Conservation (phyloP, 805 yeast genomes). For the Blastobotrys mokoenaii region DNA sequence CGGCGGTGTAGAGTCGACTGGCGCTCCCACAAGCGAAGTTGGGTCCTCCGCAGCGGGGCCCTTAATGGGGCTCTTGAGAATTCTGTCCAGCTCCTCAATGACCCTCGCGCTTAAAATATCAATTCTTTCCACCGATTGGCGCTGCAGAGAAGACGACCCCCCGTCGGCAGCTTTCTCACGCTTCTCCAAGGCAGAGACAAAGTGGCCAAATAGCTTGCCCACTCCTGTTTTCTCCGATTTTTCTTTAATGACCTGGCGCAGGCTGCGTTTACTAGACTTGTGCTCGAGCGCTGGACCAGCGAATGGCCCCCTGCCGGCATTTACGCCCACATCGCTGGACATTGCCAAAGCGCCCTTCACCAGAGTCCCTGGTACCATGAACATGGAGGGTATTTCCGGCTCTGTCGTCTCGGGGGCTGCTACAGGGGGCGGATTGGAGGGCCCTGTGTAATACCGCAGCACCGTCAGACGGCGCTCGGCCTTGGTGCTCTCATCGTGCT, state of each 20-base stretch:
- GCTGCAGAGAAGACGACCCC: background rate
- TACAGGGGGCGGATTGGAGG: background rate
- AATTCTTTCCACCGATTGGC: slow-evolving; percentile 9
- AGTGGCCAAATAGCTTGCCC: background rate
- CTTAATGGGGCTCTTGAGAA: slow-evolving; percentile 13
- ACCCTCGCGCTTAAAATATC: slow-evolving; percentile 27
- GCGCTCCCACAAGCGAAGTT: no score
- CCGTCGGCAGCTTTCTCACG: background rate
- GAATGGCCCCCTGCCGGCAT: no score
- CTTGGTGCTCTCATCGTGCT: background rate
- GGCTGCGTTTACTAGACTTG: background rate
- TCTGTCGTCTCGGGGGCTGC: background rate
- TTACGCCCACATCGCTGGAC: background rate
- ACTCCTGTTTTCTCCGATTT: no score
- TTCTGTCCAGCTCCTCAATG: slow-evolving; percentile 23
- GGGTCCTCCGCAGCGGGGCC: no score
- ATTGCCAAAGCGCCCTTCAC: background rate
- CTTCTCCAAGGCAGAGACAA: background rate
- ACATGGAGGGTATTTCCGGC: no score
- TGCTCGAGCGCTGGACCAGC: background rate
- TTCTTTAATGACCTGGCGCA: background rate
- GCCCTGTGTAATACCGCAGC: slow-evolving; percentile 13
- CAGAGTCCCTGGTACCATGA: background rate
- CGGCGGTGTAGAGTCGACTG: background rate
- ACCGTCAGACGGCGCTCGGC: slow-evolving; percentile 15